Base-by-base conservation (phyloP, 169 alveolate species). In the Plasmodium sp. region DNA sequence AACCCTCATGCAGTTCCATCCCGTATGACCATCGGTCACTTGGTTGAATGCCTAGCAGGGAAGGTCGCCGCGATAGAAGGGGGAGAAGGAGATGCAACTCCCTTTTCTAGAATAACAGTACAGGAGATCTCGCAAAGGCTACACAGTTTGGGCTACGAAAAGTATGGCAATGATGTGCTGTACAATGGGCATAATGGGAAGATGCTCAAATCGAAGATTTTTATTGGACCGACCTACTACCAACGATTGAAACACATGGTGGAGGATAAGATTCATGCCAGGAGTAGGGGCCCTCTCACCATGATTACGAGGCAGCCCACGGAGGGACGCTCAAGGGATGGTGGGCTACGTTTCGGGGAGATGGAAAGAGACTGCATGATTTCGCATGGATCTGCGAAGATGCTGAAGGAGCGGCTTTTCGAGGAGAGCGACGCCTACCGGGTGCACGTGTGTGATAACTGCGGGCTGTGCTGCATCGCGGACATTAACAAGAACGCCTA, bases 311-410 rank as follows among this genome's bases (percentile, higher is more conserved):
- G 99, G 83, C 99, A 99, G 96, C 99, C 99, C 54, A 99, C 99
- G 84, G 99, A 99, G 94, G 99, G 99, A 36, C 94, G 99, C 85
- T 98, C 99, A 22, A 95, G 99, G 93, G 99, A 98, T 72, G 99
- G 99, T 33, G 99, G 99, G 5, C 97, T 98, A 18, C 94, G 99
- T 88, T 99, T 99, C 93, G 99, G 99, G n/a, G 99, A 99, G 96
- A 99, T 99, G 99, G 99, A 99, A 96, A 98, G 99, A 45, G 99
- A 99, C 94, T 99, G 99, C 94, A 99, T 99, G 99, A 99, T 99
- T 43, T 98, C 99, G 12, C 99, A 99, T 96, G 99, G 99, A 1
- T 99, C 99, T 31, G 99, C 99, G 39, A 99, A 99, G 90, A 99
- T 99, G 99, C 96, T 99, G 45, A 99, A 99, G 96, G 99, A 99